These are phyloP conservation scores for Backusella psychrophila DNA, from an alignment of 192 early-diverging fungal genomes.

Conservation along the genomic window DNA sequence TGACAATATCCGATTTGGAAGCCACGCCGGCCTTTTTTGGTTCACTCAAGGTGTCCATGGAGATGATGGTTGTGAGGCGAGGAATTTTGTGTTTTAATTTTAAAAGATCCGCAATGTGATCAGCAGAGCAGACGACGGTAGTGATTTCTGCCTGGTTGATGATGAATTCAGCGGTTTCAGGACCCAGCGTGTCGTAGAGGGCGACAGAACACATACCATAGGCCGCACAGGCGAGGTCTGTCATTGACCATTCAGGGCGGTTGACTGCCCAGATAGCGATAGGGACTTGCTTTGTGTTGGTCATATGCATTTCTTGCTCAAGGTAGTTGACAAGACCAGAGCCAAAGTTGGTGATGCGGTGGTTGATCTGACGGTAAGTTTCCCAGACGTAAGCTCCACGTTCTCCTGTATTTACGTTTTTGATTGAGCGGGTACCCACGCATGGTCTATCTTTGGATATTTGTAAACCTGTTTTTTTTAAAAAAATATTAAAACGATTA, in stretches of 20 bases:
- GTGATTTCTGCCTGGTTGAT: conserved; percentile 85
- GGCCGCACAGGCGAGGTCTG: conserved; percentile 57
- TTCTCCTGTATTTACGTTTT: conserved; percentile 54
- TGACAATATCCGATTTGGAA: conserved; percentile 15
- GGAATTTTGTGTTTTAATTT: conserved; percentile 56
- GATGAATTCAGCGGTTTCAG: conserved; percentile 79
- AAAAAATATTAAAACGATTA: not conserved
- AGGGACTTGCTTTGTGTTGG: conserved; percentile 2
- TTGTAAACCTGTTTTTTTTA: conserved; percentile 44
- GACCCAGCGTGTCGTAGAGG: conserved; percentile 91
- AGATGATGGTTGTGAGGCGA: conserved; percentile 64
- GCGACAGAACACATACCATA: conserved; percentile 70
- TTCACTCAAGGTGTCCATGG: conserved; percentile 52
- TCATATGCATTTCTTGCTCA: conserved; percentile 29
- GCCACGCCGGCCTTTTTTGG: not conserved
- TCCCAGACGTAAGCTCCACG: conserved; percentile 69
- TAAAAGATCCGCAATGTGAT: conserved; percentile 44
- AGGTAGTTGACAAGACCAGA: conserved; percentile 64
- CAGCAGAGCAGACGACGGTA: conserved; percentile 53
- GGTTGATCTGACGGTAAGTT: conserved; percentile 60
- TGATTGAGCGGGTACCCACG: conserved; percentile 60
- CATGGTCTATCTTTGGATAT: conserved; percentile 52
- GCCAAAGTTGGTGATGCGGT: conserved; percentile 61
- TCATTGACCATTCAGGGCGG: conserved; percentile 66
- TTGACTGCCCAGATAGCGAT: conserved; percentile 18